Conservation (phyloP, 2,329 filamentous ascomycete genomes). For the Talaromyces pinophilus region DNA sequence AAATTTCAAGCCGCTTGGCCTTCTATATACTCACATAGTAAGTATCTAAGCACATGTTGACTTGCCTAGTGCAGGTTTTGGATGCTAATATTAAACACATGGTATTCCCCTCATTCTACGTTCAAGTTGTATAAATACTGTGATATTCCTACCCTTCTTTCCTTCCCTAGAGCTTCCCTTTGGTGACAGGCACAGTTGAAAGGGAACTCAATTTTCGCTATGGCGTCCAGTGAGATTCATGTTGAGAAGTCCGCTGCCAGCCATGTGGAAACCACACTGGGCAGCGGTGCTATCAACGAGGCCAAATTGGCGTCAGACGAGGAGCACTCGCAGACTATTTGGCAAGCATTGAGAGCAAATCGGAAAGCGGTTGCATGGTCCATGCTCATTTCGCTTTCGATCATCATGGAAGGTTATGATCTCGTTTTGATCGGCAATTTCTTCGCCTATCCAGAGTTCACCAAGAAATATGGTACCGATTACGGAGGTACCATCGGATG, state of each 20-base stretch:
- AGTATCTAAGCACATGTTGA: neutral
- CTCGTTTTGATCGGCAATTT: constrained; percentile 80
- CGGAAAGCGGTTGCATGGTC: constrained; percentile 85
- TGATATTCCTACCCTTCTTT: neutral
- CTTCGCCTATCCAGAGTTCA: constrained; percentile 53
- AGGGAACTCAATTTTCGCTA: neutral
- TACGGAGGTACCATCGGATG: constrained; percentile 35
- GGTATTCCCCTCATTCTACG: neutral
- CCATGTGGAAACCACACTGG: constrained; percentile 33
- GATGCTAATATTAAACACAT: neutral
- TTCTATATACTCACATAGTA: neutral
- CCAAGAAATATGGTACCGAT: constrained; percentile 42
- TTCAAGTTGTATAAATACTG: neutral
- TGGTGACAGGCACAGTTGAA: neutral
- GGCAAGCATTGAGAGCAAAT: constrained; percentile 77
- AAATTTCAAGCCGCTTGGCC: neutral
- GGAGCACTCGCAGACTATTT: constrained; percentile 66
- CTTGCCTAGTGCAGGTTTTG: neutral
- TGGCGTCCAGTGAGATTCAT: constrained; percentile 24
- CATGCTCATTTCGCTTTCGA: constrained; percentile 82
- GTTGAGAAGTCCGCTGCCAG: constrained; percentile 31
- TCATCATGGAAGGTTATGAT: constrained; percentile 90
- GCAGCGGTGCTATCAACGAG: constrained; percentile 37
- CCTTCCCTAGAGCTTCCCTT: neutral
- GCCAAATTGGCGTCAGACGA: constrained; percentile 47